phyloP scores from a whole-genome alignment of 192 early-diverging fungal species.

The Linnemannia schmuckeri region DNA sequence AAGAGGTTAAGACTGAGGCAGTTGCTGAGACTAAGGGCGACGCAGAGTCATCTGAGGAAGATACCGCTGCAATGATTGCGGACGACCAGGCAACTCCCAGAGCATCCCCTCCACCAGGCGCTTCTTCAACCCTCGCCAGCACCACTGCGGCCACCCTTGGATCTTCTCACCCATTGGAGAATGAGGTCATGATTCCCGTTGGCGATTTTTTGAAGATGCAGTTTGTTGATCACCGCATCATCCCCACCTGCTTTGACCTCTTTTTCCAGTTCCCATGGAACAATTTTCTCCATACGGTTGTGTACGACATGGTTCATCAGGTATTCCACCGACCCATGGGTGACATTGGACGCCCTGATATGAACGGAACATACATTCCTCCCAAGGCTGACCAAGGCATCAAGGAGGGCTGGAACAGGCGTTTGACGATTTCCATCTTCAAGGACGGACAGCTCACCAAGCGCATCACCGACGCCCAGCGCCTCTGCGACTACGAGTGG shows the following conservation, averaged over 20 bases:
- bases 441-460: slow-evolving; percentile 86
- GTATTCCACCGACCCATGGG: slow-evolving; percentile 90
- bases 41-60: slow-evolving; percentile 18
- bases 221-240: slow-evolving; percentile 70
- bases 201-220: slow-evolving; percentile 79
- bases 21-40: neutral
- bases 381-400: slow-evolving; percentile 25
- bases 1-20: neutral
- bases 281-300: slow-evolving; percentile 98
- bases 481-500: slow-evolving; percentile 83
- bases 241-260: slow-evolving; percentile 79
- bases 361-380: slow-evolving; percentile 23
- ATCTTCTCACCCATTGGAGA: slow-evolving; percentile 13
- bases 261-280: slow-evolving; percentile 98
- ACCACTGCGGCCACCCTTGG: slow-evolving; percentile 9
- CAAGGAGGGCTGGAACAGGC: slow-evolving; percentile 26
- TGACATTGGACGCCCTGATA: slow-evolving; percentile 46
- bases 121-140: slow-evolving; percentile 15
- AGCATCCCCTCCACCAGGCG: slow-evolving; percentile 33
- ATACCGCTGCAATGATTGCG: neutral
- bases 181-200: slow-evolving; percentile 59
- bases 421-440: slow-evolving; percentile 71
- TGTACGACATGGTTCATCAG: slow-evolving; percentile 98
- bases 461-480: slow-evolving; percentile 87
- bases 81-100: slow-evolving; percentile 36